Evolutionary conservation across 441 rosid species (phyloP).

Genomic region (Populus hybrid): DNA sequence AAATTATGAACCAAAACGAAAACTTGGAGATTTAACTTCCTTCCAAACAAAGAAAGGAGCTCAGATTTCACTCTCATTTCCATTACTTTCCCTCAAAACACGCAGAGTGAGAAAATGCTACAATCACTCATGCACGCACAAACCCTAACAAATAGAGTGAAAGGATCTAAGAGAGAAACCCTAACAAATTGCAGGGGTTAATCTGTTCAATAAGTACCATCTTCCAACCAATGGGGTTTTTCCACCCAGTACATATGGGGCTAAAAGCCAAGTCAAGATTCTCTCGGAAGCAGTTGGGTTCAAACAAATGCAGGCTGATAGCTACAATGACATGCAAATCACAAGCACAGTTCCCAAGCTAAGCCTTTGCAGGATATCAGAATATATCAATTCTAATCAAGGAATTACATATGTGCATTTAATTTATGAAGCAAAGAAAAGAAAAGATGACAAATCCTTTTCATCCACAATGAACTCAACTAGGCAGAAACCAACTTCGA

Average conservation of each 20-base stretch:
- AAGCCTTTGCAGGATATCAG: not conserved
- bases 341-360: too few relatives aligned
- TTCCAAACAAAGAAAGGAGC: not conserved
- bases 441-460: not conserved
- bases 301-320: not conserved
- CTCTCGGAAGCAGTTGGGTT: not conserved
- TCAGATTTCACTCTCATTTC: not conserved
- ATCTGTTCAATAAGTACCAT: not conserved
- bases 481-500: not conserved
- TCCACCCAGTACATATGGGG: not conserved
- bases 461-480: not conserved
- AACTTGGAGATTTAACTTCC: too few relatives aligned
- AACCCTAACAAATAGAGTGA: not conserved
- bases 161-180: not conserved
- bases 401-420: not conserved
- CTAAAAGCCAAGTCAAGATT: not conserved
- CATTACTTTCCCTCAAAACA: not conserved
- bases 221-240: not conserved
- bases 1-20: not conserved
- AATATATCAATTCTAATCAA: not conserved
- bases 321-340: not conserved
- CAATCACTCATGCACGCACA: not conserved
- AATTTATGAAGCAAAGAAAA: not conserved
- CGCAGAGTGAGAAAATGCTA: not conserved
- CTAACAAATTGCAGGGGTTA: not conserved